These are phyloP conservation scores for Schizosaccharomyces cryophilus DNA, from an alignment of 805 yeast genomes.

Conservation along the genomic window DNA sequence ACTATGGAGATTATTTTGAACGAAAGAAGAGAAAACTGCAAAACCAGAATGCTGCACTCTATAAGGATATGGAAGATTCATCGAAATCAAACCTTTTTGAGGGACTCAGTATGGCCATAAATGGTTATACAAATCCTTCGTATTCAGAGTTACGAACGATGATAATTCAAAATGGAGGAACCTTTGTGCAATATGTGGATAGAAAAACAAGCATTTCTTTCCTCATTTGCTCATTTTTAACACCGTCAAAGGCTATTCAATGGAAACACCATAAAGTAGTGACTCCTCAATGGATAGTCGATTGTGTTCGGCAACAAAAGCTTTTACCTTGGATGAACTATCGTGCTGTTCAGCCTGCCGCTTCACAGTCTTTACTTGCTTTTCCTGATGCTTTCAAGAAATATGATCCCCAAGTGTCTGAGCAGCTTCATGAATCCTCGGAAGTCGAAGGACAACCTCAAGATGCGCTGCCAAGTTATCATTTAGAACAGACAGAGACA, in stretches of 20 bases:
- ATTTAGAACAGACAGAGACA: background rate
- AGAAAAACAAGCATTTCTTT: conserved; percentile 63
- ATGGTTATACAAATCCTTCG: conserved; percentile 75
- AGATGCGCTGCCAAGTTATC: background rate
- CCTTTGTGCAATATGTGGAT: conserved; percentile 37
- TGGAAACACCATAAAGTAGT: conserved; percentile 52
- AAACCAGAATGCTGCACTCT: conserved; percentile 20
- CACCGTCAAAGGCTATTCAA: conserved; percentile 48
- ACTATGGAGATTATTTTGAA: conserved; percentile 37
- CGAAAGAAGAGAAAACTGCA: conserved; percentile 42
- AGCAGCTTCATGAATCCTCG: background rate
- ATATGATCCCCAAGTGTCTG: background rate
- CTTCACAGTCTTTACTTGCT: conserved; percentile 22
- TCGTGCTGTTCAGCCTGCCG: conserved; percentile 24
- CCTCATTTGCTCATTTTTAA: conserved; percentile 40
- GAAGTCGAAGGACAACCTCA: background rate
- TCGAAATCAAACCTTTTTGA: conserved; percentile 25
- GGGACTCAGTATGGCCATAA: conserved; percentile 35
- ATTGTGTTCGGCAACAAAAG: conserved; percentile 26
- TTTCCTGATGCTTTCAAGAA: background rate
- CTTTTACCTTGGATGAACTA: conserved; percentile 51
- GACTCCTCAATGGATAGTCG: conserved; percentile 56
- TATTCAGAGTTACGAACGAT: conserved; percentile 43
- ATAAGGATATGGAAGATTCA: conserved; percentile 9
- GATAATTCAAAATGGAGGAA: conserved; percentile 61